phyloP scores from a whole-genome alignment of 352 stramenopile species.

The Poterioochromonas sp. region DNA sequence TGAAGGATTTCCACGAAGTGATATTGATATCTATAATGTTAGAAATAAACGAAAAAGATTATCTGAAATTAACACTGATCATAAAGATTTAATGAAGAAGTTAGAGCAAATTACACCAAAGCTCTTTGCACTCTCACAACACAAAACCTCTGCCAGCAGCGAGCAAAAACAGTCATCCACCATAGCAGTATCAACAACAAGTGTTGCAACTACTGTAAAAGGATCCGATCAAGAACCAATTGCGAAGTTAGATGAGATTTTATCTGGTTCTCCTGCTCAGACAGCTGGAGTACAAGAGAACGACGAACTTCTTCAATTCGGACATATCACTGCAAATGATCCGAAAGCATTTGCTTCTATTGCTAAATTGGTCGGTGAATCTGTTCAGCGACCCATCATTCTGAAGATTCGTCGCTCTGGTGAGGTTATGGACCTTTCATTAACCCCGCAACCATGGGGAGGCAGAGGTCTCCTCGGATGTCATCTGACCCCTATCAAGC shows the following conservation, averaged over 20 bases:
- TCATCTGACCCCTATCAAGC: not conserved
- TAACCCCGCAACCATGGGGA: not conserved
- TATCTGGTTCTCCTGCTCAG: not conserved
- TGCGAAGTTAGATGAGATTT: conserved; percentile 12
- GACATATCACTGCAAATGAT: not conserved
- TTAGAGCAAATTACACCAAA: not conserved
- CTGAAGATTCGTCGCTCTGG: not conserved
- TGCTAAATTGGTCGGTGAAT: not conserved
- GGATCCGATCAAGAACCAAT: not conserved
- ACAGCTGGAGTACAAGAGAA: not conserved
- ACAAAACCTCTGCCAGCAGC: not conserved
- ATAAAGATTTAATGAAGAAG: conserved; percentile 13
- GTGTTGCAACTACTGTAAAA: not conserved
- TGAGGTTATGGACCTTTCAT: not conserved
- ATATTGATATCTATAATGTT: conserved; percentile 29
- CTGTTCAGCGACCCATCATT: not conserved
- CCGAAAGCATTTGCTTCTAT: not conserved
- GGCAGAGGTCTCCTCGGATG: conserved; percentile 20
- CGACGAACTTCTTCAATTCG: not conserved
- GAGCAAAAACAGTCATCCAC: too few species aligned
- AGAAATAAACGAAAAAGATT: not conserved
- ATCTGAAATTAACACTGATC: not conserved
- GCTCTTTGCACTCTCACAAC: not conserved
- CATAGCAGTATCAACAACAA: too few species aligned
- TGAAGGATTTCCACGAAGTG: conserved; percentile 23